Percentiles rank a stretch among this genome's conserved stretches.
Evolutionary conservation across 176 grass and related monocot genomes (phyloP).

Genomic region (Eragrostis nindensis): DNA sequence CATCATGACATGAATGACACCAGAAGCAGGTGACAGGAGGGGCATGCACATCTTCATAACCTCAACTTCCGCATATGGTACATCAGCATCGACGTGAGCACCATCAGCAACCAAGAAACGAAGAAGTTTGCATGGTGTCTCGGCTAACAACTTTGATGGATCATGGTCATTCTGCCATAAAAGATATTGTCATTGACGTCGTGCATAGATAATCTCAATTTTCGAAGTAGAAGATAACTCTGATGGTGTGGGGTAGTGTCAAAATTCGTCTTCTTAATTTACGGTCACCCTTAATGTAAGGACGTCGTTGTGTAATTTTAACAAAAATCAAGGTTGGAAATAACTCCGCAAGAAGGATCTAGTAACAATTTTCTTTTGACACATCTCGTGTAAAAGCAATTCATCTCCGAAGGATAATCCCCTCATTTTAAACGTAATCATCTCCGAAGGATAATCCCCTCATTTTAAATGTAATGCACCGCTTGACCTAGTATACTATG

Average conservation of each 20-base stretch:
- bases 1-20: slow-evolving; percentile 82
- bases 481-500: not conserved
- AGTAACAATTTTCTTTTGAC: slow-evolving; percentile 6
- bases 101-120: slow-evolving; percentile 94
- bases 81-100: slow-evolving; percentile 85
- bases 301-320: not conserved
- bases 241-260: not conserved
- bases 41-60: slow-evolving; percentile 99
- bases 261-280: slow-evolving; percentile 1
- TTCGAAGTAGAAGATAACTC: not conserved
- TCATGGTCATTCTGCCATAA: slow-evolving; percentile 93
- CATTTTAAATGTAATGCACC: no score
- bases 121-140: slow-evolving; percentile 98
- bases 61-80: slow-evolving; percentile 92
- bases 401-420: slow-evolving; percentile 8
- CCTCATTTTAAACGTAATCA: no score
- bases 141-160: slow-evolving; percentile 92
- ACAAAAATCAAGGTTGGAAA: not conserved
- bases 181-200: not conserved
- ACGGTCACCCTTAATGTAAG: not conserved
- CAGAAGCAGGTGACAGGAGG: slow-evolving; percentile 86
- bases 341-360: slow-evolving; percentile 9
- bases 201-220: not conserved
- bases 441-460: slow-evolving; percentile 11
- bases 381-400: not conserved